Evolutionary conservation across 345 rosid genomes (phyloP), one percentile per base, ranked within the genome.

Genomic region (Theobroma cacao): DNA sequence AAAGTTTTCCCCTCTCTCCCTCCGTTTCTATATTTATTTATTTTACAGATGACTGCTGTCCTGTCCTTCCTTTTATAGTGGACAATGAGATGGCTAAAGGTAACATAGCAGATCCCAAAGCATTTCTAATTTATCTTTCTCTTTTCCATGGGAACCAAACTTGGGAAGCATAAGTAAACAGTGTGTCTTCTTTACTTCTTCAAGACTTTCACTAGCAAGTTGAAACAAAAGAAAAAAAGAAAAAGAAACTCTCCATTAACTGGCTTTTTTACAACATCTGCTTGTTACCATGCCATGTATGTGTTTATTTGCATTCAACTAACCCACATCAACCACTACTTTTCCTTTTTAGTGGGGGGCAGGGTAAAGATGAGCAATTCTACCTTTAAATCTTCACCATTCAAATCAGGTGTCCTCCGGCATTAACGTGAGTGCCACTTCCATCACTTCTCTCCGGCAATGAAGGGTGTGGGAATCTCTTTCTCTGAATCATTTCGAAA

Each of bases 331-430:
- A 52, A 52, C 45, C 30, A 12, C 43, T 20, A 20, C 62, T 71
- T 48, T 18, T 31, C 75, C 60, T 28, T 20, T 11, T 1, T 30
- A 18, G 36, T 28, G 1, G 33, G 52, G 71, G 31, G 50, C 10
- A 13, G 17, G 6, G 14, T 34, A 47, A 69, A 43, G 56, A 26
- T 69, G 1, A 69, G 6, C 22, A 68, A 7, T 68, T 20, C 31
- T 66, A 15, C 41, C 75, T 71, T 48, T 48, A 71, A 71, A 47
- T 50, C 36, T 47, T 48, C 60, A 30, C 75, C 74, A 18, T 70
- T 47, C 4, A 30, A 50, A 70, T 18, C 15, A 38, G 4, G 24
- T n/a, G 9, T 36, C 24, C 24, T 33, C 24, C 11, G 40, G 7
- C 40, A 31, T 4, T 15, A 30, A 62, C 67, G 17, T 62, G 11